A percentile compares a stretch with the other conserved stretches of the same genome.
These are phyloP conservation scores for Ascochyta rabiei DNA, from an alignment of 2,329 filamentous ascomycete genomes.

Conservation along the genomic window DNA sequence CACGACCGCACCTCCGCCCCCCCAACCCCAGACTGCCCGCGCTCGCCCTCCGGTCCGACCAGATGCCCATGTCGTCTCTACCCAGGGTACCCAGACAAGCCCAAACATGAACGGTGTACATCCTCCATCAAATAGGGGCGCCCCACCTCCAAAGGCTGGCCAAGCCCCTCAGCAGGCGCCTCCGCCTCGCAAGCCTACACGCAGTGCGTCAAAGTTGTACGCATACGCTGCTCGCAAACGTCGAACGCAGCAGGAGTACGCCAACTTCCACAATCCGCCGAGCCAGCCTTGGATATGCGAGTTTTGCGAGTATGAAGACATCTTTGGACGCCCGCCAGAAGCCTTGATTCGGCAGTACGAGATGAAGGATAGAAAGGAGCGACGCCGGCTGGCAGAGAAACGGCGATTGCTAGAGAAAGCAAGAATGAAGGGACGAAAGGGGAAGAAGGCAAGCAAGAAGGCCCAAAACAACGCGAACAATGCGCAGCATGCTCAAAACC, in stretches of 20 bases:
- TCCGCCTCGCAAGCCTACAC: conserved; percentile 67
- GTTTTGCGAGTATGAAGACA: conserved; percentile 96
- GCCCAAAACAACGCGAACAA: conserved; percentile 44
- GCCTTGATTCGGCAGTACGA: conserved; percentile 91
- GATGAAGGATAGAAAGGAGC: conserved; percentile 86
- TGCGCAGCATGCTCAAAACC: conserved; percentile 39
- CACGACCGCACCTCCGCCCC: conserved; percentile 25
- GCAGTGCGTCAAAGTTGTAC: conserved; percentile 71
- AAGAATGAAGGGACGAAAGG: conserved; percentile 90
- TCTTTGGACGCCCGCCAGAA: conserved; percentile 85
- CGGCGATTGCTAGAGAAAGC: conserved; percentile 86
- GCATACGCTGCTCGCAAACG: conserved; percentile 76
- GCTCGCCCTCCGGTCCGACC: conserved; percentile 39
- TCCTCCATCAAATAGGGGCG: conserved; percentile 34
- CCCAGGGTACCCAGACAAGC: conserved; percentile 63
- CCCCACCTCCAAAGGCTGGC: conserved; percentile 45
- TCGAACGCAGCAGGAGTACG: conserved; percentile 75
- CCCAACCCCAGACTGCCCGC: conserved; percentile 29
- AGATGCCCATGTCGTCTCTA: conserved; percentile 52
- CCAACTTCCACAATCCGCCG: conserved; percentile 77
- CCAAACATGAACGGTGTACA: conserved; percentile 55
- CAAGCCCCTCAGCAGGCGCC: conserved; percentile 51
- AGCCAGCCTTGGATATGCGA: conserved; percentile 95
- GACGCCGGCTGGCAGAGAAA: conserved; percentile 85
- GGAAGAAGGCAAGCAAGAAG: conserved; percentile 79